Evolutionary conservation across 306 rosid species (phyloP).

Genomic region (Prunus salicina): DNA sequence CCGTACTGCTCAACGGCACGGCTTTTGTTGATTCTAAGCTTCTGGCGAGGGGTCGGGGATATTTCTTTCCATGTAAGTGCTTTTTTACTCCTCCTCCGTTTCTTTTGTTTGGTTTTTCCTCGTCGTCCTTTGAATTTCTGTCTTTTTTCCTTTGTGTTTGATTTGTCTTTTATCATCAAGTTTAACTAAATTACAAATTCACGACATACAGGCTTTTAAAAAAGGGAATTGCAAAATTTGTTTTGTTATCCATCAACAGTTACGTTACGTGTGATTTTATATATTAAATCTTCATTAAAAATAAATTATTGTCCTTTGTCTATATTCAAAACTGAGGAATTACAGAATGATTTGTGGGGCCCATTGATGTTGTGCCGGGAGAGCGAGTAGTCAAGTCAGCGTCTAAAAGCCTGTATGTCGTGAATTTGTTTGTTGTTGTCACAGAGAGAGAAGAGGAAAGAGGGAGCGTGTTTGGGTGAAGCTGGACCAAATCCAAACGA

Average conservation of each 20-base stretch:
- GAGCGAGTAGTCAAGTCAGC: no score
- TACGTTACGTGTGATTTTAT: no score
- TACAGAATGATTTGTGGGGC: neutral
- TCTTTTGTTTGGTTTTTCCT: neutral
- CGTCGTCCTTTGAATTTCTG: neutral
- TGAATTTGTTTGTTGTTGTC: no score
- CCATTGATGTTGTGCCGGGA: neutral
- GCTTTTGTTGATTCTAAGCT: slow-evolving; percentile 26
- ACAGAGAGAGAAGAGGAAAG: no score
- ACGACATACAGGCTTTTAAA: no score
- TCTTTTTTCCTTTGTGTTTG: neutral
- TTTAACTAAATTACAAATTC: neutral
- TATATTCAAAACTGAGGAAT: neutral
- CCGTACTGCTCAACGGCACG: slow-evolving; percentile 35
- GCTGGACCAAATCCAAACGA: no score
- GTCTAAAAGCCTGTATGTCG: no score
- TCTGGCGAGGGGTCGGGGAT: neutral
- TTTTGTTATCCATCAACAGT: no score
- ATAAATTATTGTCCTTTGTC: neutral
- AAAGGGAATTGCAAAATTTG: neutral
- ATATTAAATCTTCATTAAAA: no score
- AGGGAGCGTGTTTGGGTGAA: no score
- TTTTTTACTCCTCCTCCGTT: neutral
- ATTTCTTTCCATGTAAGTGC: slow-evolving; percentile 6
- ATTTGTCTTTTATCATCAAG: neutral